Percentiles rank a stretch among this genome's conserved stretches.
These are phyloP conservation scores for Eucalyptus curtisii DNA, from an alignment of 345 rosid species.

Conservation along the genomic window DNA sequence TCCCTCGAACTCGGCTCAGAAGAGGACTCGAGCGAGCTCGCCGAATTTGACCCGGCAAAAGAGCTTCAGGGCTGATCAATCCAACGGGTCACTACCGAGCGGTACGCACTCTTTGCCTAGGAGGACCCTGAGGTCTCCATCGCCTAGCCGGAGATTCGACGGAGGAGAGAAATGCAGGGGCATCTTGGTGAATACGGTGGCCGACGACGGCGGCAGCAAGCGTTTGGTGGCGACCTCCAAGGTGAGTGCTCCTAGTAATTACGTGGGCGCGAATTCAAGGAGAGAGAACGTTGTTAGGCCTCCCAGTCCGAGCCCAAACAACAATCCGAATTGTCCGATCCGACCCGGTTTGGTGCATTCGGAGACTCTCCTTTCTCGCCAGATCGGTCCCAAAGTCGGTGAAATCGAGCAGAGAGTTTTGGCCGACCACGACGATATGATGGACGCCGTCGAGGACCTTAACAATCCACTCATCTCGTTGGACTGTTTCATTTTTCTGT, in stretches of 20 bases:
- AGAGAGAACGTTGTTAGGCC: constrained; percentile 23
- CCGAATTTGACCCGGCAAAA: constrained; percentile 54
- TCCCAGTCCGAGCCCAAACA: constrained; percentile 15
- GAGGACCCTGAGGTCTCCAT: not conserved
- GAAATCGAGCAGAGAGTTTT: constrained; percentile 28
- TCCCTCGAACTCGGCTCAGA: constrained; percentile 17
- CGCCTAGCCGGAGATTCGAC: constrained; percentile 24
- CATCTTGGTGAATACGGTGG: not conserved
- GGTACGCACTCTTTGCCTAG: not conserved
- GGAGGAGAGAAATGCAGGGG: constrained; percentile 17
- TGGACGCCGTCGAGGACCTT: constrained; percentile 36
- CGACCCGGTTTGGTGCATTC: not conserved
- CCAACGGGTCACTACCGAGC: not conserved
- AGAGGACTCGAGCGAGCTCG: constrained; percentile 51
- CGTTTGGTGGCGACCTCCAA: constrained; percentile 8
- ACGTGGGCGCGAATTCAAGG: not conserved
- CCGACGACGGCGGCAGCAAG: constrained; percentile 15
- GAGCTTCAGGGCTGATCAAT: constrained; percentile 49
- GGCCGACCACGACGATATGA: constrained; percentile 6
- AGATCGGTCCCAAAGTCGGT: constrained; percentile 42
- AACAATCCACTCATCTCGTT: constrained; percentile 73
- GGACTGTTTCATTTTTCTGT: constrained; percentile 88
- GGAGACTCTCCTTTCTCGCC: constrained; percentile 12
- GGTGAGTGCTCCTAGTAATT: not conserved
- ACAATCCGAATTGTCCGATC: not conserved